Evolutionary conservation across 225 moss, liverwort and hornwort genomes (phyloP), one percentile per base, ranked within the genome.

Genomic region (Straminergon stramineum): DNA sequence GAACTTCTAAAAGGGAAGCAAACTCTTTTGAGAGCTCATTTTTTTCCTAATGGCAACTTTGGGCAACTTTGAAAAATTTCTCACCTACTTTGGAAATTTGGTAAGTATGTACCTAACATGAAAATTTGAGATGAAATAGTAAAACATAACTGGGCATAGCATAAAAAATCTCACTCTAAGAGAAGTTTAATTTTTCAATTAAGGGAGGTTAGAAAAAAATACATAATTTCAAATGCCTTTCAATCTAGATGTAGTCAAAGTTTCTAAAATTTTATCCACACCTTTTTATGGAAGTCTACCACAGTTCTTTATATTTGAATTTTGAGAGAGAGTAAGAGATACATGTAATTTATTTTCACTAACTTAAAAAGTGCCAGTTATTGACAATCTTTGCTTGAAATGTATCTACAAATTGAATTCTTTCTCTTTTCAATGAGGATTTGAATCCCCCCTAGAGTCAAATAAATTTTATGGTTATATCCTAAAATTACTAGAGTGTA

Each of bases 371-470:
- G 0, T 34, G 3, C 12, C 5, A 8, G 0, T 52, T 13, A 11
- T 34, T 53, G 3, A 21, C 21, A 18, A 34, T 56, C 15, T 37
- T 37, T 37, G 7, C 17, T 37, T 79, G 35, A 56, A 37, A 26
- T 26, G 4, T 16, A 52, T 76, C 0, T 13, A 11, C 8, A 45
- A 14, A 41, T 41, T 71, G 4, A 48, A 75, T 48, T 75, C 4
- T 12, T 52, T 32, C 0, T 34, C 1, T 13, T 34, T 0, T 13
- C 4, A 9, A 34, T 13, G 5, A 21, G 1, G 10, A 15, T 17
- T 26, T 26, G 10, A 16, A 37, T 21, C 37, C 3, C 4, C 5
- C 11, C 8, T 34, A 5, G 2, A 34, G 13, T 21, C 34, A 24
- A n/a, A 3, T 17, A 79, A 26, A 16, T n/a, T 79, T 56, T 10